Percentiles rank a stretch among this genome's conserved stretches.
Conservation (phyloP, 2,329 filamentous ascomycete genomes). For the Huntiella savannae region DNA sequence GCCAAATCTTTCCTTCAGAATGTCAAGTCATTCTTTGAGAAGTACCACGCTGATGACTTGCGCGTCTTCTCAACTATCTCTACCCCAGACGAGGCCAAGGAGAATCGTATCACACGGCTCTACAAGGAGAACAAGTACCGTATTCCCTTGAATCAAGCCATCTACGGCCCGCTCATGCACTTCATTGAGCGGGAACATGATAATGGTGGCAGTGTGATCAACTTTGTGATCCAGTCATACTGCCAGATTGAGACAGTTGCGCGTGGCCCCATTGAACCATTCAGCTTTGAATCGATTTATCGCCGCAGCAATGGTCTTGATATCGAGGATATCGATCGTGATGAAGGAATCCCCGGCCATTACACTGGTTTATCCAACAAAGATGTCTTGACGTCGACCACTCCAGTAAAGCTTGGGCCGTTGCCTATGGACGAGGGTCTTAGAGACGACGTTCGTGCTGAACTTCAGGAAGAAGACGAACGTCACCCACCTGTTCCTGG, state of each 20-base stretch:
- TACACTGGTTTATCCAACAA: constrained; percentile 43
- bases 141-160: constrained; percentile 70
- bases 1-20: constrained; percentile 53
- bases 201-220: constrained; percentile 60
- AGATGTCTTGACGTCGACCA: constrained; percentile 36
- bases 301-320: constrained; percentile 39
- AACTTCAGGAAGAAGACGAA: constrained; percentile 71
- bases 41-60: constrained; percentile 63
- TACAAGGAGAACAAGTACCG: constrained; percentile 80
- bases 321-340: constrained; percentile 41
- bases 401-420: constrained; percentile 55
- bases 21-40: constrained; percentile 51
- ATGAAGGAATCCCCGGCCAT: constrained; percentile 44
- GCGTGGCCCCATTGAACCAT: constrained; percentile 44
- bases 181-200: constrained; percentile 77
- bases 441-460: constrained; percentile 67
- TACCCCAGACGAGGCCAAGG: constrained; percentile 56
- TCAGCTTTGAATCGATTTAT: constrained; percentile 41
- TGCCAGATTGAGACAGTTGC: constrained; percentile 39
- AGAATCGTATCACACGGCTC: constrained; percentile 58
- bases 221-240: constrained; percentile 46
- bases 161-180: constrained; percentile 65
- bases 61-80: constrained; percentile 54
- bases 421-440: constrained; percentile 69
- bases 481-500: constrained; percentile 53